Percentiles rank a stretch among this genome's conserved stretches.
Evolutionary conservation across 768 basidiomycete genomes (phyloP).

Genomic region (Cantharellus cinnabarinus): DNA sequence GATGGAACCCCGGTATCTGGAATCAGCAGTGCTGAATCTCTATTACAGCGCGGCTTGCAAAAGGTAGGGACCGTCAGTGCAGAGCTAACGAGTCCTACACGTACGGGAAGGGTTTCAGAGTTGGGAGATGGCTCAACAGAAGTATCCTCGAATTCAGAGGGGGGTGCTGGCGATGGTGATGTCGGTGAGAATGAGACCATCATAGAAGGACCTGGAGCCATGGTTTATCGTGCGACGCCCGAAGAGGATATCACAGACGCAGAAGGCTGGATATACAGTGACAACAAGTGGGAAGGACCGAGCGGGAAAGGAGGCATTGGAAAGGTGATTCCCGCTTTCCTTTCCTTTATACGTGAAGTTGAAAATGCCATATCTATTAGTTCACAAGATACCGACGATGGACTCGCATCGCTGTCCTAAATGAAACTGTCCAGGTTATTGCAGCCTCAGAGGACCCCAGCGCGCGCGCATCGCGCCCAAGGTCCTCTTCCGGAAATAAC

Average conservation of each 20-base stretch:
- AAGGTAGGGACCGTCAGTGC: not conserved
- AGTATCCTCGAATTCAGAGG: too few relatives aligned
- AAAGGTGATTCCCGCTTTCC: constrained; percentile 29
- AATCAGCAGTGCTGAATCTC: not conserved
- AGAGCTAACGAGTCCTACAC: not conserved
- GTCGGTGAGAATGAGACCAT: not conserved
- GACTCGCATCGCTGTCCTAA: constrained; percentile 65
- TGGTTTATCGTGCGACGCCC: constrained; percentile 9
- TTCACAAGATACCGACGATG: constrained; percentile 74
- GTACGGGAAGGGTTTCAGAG: not conserved
- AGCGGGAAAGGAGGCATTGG: constrained; percentile 66
- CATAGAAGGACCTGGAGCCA: not conserved
- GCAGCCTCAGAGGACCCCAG: constrained; percentile 11
- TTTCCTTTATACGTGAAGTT: not conserved
- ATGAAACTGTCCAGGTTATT: constrained; percentile 40
- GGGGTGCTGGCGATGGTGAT: not conserved
- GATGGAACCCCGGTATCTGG: not conserved
- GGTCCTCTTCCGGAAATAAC: too few relatives aligned
- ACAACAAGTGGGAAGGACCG: constrained; percentile 83
- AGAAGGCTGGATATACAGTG: constrained; percentile 86
- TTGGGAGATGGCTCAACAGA: not conserved
- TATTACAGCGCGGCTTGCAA: not conserved
- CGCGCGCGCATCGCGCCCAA: not conserved
- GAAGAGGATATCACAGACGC: constrained; percentile 36
- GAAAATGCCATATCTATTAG: constrained; percentile 17